A percentile compares a stretch with the other conserved stretches of the same genome.
phyloP scores from a whole-genome alignment of 495 filamentous ascomycete species.

The Aspergillus homomorphus region DNA sequence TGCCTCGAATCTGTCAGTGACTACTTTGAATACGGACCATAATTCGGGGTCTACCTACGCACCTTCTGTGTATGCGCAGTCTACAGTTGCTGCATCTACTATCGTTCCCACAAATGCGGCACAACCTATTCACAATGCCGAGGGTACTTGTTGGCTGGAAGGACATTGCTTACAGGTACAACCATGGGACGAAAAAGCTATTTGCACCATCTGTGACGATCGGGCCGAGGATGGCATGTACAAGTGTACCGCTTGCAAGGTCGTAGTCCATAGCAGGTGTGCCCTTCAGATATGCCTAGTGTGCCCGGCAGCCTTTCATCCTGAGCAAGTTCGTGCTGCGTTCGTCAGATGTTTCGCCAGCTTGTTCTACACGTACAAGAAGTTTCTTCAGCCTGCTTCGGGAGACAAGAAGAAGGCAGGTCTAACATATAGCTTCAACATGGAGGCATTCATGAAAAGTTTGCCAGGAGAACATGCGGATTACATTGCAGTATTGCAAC shows the following conservation, averaged over 20 bases:
- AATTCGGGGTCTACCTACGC: conserved; percentile 80
- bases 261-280: conserved; percentile 77
- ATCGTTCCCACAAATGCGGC: conserved; percentile 88
- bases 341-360: conserved; percentile 94
- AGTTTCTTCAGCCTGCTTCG: conserved; percentile 69
- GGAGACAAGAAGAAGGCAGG: conserved; percentile 84
- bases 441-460: conserved; percentile 88
- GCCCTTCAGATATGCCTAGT: conserved; percentile 77
- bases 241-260: conserved; percentile 74
- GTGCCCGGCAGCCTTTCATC: conserved; percentile 84
- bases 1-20: conserved; percentile 76
- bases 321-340: conserved; percentile 85
- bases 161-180: conserved; percentile 85
- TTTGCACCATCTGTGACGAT: conserved; percentile 87
- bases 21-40: conserved; percentile 72
- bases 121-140: conserved; percentile 81
- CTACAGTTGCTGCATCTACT: conserved; percentile 95
- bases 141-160: conserved; percentile 87
- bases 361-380: conserved; percentile 93
- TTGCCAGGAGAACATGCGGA: conserved; percentile 88
- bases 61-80: conserved; percentile 92
- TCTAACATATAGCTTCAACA: conserved; percentile 87
- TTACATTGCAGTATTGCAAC: conserved; percentile 80
- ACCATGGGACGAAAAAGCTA: conserved; percentile 60
- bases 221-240: conserved; percentile 86